These are phyloP conservation scores for Trichoderma endophyticum DNA, from an alignment of 2,329 filamentous ascomycete species.

Conservation along the genomic window DNA sequence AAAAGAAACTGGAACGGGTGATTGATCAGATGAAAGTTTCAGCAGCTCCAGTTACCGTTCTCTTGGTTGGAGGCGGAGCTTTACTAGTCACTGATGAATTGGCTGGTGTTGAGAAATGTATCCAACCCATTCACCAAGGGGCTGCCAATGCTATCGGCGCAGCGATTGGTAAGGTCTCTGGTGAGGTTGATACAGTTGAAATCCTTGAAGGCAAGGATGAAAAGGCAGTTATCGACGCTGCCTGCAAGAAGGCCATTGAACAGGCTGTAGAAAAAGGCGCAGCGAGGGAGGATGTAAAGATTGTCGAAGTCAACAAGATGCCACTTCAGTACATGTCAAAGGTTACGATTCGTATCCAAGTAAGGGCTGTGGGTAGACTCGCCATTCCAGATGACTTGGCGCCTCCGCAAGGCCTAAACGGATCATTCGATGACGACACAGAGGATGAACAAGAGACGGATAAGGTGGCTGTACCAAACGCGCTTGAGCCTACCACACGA, in stretches of 20 bases:
- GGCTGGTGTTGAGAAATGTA: conserved; percentile 48
- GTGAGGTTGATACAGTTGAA: conserved; percentile 50
- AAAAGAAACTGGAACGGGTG: conserved; percentile 46
- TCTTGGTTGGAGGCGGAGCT: conserved; percentile 57
- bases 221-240: conserved; percentile 38
- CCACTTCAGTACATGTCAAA: conserved; percentile 37
- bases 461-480: conserved; percentile 31
- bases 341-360: conserved; percentile 34
- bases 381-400: conserved; percentile 29
- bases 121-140: conserved; percentile 50
- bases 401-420: conserved; percentile 4
- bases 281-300: conserved; percentile 34
- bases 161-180: conserved; percentile 54
- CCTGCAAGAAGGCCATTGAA: conserved; percentile 35
- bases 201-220: conserved; percentile 40
- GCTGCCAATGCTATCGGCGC: conserved; percentile 61
- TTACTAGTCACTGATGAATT: conserved; percentile 48
- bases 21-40: conserved; percentile 58
- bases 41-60: conserved; percentile 47
- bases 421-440: no score
- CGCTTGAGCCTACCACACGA: conserved; percentile 30
- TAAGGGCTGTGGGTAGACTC: conserved; percentile 34
- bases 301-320: conserved; percentile 46
- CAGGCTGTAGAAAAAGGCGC: conserved; percentile 33
- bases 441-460: conserved; percentile 25